Evolutionary conservation across 805 yeast genomes (phyloP).

Genomic region (Yarrowia deformans): DNA sequence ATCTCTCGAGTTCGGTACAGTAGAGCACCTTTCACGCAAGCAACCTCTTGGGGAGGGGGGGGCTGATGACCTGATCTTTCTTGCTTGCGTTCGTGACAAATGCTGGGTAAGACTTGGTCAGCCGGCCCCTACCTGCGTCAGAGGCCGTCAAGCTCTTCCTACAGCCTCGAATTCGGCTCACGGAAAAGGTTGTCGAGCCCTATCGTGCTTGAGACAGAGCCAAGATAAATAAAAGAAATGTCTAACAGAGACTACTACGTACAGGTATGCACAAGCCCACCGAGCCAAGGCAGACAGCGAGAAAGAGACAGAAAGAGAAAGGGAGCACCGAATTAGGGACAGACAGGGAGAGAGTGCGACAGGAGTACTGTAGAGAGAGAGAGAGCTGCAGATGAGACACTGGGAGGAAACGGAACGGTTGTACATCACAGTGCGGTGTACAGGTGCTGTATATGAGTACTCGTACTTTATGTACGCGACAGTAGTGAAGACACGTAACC

Average conservation of each 20-base stretch:
- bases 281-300: not conserved
- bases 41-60: too few species aligned
- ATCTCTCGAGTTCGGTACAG: too few species aligned
- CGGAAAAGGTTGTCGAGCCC: slow-evolving; percentile 30
- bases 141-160: slow-evolving; percentile 4
- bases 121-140: slow-evolving; percentile 8
- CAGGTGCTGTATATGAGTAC: too few species aligned
- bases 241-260: not conserved
- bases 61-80: too few species aligned
- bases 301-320: too few species aligned
- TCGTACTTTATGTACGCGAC: too few species aligned
- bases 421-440: too few species aligned
- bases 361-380: too few species aligned
- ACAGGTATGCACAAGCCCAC: not conserved
- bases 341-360: not conserved
- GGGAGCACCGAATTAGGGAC: too few species aligned
- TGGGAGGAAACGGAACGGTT: not conserved
- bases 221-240: not conserved
- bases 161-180: slow-evolving; percentile 25
- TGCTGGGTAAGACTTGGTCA: slow-evolving; percentile 9
- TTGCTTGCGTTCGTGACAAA: not conserved
- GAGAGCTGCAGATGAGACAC: not conserved
- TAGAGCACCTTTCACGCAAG: too few species aligned
- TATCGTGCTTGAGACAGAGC: not conserved
- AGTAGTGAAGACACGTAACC: too few species aligned